Evolutionary conservation across 139 green algal genomes (phyloP).

Genomic region (Medakamo hakoo): DNA sequence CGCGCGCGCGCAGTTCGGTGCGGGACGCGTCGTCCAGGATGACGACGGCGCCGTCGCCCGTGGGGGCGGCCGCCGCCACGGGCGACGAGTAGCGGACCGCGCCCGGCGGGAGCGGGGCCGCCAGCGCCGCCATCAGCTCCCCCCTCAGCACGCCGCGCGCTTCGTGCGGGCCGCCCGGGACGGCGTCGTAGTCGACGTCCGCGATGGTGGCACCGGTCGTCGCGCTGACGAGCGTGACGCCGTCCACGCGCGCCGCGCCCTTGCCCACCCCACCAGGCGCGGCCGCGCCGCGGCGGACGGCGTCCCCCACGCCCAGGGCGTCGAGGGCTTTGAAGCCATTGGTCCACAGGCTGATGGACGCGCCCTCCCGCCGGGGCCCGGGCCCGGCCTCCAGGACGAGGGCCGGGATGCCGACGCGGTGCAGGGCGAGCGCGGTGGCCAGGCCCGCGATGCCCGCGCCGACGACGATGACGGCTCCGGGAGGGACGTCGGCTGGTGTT

Average conservation of each 20-base stretch:
- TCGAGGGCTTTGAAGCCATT: neutral
- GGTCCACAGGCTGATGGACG: neutral
- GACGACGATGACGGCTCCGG: conserved; percentile 9
- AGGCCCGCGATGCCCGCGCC: conserved; percentile 31
- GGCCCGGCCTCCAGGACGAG: neutral
- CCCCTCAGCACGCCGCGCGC: neutral
- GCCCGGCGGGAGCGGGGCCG: neutral
- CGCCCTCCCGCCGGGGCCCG: neutral
- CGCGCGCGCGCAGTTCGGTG: neutral
- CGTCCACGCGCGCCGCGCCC: neutral
- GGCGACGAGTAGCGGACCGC: neutral
- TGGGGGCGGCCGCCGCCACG: neutral
- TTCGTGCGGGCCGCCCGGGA: neutral
- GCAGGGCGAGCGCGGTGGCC: conserved; percentile 19
- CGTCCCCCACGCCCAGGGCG: neutral
- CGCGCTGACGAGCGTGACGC: neutral
- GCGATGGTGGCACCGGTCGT: neutral
- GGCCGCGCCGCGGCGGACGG: neutral
- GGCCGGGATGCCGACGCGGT: neutral
- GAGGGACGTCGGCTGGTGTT: neutral
- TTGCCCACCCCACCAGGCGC: too few species aligned
- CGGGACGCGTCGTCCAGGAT: neutral
- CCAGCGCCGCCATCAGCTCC: neutral
- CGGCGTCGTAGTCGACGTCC: neutral
- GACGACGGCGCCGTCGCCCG: neutral